phyloP scores from a whole-genome alignment of 768 basidiomycete genomes.

The Kwoniella heveanensis region DNA sequence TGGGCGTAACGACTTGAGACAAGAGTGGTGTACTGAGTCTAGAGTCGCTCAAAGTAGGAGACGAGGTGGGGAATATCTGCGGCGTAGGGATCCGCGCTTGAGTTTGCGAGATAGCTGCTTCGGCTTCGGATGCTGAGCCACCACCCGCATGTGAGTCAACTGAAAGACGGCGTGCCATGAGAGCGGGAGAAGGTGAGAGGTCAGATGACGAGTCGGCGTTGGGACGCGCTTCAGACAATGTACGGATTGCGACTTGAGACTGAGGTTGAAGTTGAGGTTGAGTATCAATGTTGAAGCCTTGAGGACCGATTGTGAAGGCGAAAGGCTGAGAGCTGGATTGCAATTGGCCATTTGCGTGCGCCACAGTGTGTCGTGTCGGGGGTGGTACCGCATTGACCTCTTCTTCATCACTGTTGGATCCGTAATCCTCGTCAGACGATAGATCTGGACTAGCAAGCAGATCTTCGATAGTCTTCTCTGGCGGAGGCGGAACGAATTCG shows the following conservation, averaged over 20 bases:
- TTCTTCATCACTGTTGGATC: conserved; percentile 14
- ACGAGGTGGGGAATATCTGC: background rate
- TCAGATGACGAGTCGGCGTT: conserved; percentile 10
- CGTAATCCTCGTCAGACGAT: conserved; percentile 23
- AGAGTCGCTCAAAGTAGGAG: background rate
- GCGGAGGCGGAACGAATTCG: conserved; percentile 15
- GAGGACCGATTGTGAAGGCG: conserved; percentile 26
- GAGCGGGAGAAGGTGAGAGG: conserved; percentile 5
- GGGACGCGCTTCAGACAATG: background rate
- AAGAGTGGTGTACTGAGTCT: background rate
- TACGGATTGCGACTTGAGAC: background rate
- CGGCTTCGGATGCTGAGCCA: conserved; percentile 24
- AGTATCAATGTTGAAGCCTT: conserved; percentile 22
- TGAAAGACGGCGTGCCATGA: conserved; percentile 14
- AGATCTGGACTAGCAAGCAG: conserved; percentile 9
- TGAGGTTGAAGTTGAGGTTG: background rate
- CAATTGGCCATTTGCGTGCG: too few species aligned
- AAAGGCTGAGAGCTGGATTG: conserved; percentile 8
- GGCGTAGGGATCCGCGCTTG: background rate
- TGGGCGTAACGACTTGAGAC: background rate
- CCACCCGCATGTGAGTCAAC: conserved; percentile 9
- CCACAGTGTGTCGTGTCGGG: too few species aligned
- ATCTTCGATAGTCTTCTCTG: conserved; percentile 14
- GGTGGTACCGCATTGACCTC: background rate
- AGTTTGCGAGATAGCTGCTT: conserved; percentile 6